Percentiles rank a stretch among this genome's conserved stretches.
These are phyloP conservation scores for Trypanosoma cruzi DNA, from an alignment of 208 protist genomes.

Conservation along the genomic window DNA sequence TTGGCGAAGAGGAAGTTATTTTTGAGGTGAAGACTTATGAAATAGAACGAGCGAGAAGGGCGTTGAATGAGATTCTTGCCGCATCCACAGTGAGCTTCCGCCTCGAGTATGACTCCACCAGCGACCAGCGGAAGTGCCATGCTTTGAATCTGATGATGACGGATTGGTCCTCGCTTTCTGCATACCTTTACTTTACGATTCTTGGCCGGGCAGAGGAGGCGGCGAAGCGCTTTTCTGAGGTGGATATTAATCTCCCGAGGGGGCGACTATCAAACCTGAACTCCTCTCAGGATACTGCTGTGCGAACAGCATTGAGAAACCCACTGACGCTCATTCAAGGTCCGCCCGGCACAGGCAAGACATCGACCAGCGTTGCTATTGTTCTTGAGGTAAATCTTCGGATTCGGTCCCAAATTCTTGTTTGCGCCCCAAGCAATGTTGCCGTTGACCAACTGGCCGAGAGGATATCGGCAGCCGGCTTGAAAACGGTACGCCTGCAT, in stretches of 20 bases:
- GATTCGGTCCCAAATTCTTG: conserved; percentile 45
- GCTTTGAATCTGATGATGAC: conserved; percentile 91
- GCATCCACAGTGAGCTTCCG: conserved; percentile 53
- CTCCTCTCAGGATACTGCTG: conserved; percentile 80
- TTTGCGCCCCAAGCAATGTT: conserved; percentile 96
- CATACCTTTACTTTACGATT: conserved; percentile 93
- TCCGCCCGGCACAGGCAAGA: conserved; percentile 96
- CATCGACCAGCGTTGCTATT: conserved; percentile 95
- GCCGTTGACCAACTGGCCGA: conserved; percentile 97
- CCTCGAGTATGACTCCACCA: conserved; percentile 34
- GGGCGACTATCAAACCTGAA: conserved; percentile 91
- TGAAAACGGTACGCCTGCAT: conserved; percentile 95
- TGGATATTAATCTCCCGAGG: conserved; percentile 19
- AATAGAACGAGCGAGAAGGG: conserved; percentile 4
- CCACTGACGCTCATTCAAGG: conserved; percentile 59
- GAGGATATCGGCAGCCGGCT: conserved; percentile 93
- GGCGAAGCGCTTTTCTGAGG: conserved; percentile 13
- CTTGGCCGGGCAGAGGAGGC: conserved; percentile 78
- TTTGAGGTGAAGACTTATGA: conserved; percentile 16
- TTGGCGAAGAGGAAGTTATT: conserved; percentile 30
- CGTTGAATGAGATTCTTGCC: conserved; percentile 95
- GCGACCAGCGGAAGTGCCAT: conserved; percentile 88
- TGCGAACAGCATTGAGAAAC: conserved; percentile 81
- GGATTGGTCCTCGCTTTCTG: conserved; percentile 73
- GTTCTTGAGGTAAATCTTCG: conserved; percentile 92